Evolutionary conservation across 169 alveolate species (phyloP), one percentile per base, ranked within the genome.

Genomic region (Sarcocystis neurona): DNA sequence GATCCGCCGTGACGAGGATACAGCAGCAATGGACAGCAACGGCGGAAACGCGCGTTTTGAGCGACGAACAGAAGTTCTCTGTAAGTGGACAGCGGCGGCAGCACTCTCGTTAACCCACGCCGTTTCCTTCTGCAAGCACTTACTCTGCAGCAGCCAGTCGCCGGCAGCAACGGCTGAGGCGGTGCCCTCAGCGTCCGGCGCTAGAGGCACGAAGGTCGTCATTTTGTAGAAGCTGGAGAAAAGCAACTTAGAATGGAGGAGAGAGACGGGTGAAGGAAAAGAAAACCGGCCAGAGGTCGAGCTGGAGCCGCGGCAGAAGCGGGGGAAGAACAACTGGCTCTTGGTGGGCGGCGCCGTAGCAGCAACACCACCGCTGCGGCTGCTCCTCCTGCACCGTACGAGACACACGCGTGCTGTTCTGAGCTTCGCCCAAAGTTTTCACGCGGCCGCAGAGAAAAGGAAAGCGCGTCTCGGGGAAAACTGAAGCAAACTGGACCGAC

Each of bases 131-230:
- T n/a, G n/a, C n/a, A n/a, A 53, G 34, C 30, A n/a, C 82, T 10
- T 30, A 88, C 92, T 23, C 30, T 58, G 88, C 30, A 88, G 82
- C 37, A 88, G 89, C 92, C 92, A 88, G 48, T 88, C 92, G 66
- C 89, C 92, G 5, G 58, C 80, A 2, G 78, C 86, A 18, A 88
- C 91, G n/a, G 63, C 87, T 2, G 79, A 27, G 39, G 80, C 70
- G 56, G 77, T 53, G 6, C 90, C 90, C 43, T 85, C 90, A 3
- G 66, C 58, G 85, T 85, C 90, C 20, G 77, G 47, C 20, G 84
- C 74, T 4, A 85, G 85, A 20, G 90, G 86, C 34, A 85, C 84
- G 70, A 85, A 85, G 32, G 90, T 85, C 56, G 90, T 66, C 90
- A 85, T 85, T 23, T 37, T 84, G 15, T 3, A 47, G 3, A 5